Base-by-base conservation (phyloP, 768 basidiomycete species). In the Mycena latifolia region DNA sequence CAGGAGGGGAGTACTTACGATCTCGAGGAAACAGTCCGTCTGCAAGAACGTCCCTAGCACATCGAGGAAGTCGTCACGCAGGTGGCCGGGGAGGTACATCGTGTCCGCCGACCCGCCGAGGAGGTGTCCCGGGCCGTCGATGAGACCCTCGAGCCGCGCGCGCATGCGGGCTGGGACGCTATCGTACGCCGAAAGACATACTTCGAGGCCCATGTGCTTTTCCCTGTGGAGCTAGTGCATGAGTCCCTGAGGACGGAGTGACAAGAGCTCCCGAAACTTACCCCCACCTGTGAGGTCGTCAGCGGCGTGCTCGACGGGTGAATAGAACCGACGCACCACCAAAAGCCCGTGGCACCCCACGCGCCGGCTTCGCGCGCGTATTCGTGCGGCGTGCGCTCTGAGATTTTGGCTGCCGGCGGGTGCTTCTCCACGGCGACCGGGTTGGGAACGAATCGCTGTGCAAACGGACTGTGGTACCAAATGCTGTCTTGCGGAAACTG, bases 381-480 rank as follows among this genome's bases (percentile, higher is more conserved):
- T 8, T 80, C 74, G 66, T 82, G 79, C 2, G 84, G 81, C n/a
- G 82, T 62, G 2, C 24, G 29, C 28, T 62, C 52, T 20, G 52
- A 82, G 31, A 85, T 72, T 31, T 67, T 76, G 27, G 78, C 81
- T 33, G 81, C 75, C 24, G 83, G 80, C 10, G 82, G 76, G 37
- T 14, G 37, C 37, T 4, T 17, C 62, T 68, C 57, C 50, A 41
- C 62, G 6, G n/a, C 28, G 37, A 6, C 14, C 37, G 76, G 76
- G 63, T 85, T 85, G 14, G 73, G 78, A n/a, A 85, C 78, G 37
- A 78, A 79, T 14, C 50, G 61, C n/a, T 72, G 56, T n/a, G 76
- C 79, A 74, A 80, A 83, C 3, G 84, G 84, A 5, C 82, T 85
- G 66, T 86, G 83, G 65, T 84, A 86, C 82, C 85, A 86, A 66